Evolutionary conservation across 2,329 filamentous ascomycete genomes (phyloP).

Genomic region (Pseudogymnoascus sp.): DNA sequence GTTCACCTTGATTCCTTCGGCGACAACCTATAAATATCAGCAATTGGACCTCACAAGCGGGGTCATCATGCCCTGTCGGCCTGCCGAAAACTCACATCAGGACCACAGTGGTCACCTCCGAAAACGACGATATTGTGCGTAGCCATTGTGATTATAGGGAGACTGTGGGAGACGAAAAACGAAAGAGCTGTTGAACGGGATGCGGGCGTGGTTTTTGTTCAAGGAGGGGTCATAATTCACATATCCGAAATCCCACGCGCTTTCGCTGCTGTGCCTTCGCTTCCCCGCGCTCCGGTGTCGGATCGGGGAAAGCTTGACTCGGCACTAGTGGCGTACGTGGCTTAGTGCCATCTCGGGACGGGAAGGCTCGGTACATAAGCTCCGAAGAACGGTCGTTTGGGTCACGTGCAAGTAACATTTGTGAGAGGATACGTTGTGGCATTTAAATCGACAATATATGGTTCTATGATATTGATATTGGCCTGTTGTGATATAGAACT

Average conservation of each 20-base stretch:
- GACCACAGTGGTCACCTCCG: constrained; percentile 76
- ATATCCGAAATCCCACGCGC: constrained; percentile 3
- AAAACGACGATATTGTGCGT: constrained; percentile 74
- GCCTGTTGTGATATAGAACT: not conserved
- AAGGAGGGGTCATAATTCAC: constrained; percentile 3
- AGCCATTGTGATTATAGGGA: constrained; percentile 44
- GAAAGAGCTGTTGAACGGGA: not conserved
- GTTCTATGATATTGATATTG: not conserved
- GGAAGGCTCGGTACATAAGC: not conserved
- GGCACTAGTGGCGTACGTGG: not conserved
- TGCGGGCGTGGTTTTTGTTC: not conserved
- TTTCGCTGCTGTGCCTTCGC: constrained; percentile 3
- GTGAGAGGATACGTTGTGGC: not conserved
- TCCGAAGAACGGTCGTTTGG: constrained; percentile 4
- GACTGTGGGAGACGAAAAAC: not conserved
- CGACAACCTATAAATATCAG: constrained; percentile 55
- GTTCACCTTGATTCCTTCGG: constrained; percentile 74
- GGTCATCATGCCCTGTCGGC: constrained; percentile 6
- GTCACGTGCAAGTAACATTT: not conserved
- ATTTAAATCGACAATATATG: not conserved
- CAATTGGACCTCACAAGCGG: constrained; percentile 14
- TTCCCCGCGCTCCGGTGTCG: constrained; percentile 7
- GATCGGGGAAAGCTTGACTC: constrained; percentile 7
- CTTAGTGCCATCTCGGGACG: constrained; percentile 6
- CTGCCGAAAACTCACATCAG: constrained; percentile 53